phyloP scores from a whole-genome alignment of 192 early-diverging fungal species.

The Gamsiella multidivaricata region DNA sequence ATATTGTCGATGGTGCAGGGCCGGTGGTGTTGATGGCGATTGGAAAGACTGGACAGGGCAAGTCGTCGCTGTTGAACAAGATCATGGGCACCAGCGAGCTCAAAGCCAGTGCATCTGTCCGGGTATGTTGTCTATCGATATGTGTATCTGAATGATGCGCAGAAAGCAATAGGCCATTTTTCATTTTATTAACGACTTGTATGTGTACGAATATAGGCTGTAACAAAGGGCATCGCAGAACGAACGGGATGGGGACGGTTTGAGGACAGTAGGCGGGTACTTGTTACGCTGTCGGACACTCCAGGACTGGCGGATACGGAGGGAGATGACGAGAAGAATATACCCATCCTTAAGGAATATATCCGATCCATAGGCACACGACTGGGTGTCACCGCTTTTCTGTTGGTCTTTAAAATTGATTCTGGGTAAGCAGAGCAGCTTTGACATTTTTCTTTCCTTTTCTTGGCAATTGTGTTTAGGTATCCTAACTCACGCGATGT shows the following conservation, averaged over 20 bases:
- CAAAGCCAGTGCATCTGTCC: constrained; percentile 49
- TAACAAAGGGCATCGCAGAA: constrained; percentile 47
- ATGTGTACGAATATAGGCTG: too few species aligned
- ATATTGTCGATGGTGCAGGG: constrained; percentile 45
- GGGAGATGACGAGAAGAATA: constrained; percentile 54
- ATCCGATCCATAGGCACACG: constrained; percentile 45
- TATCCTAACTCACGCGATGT: not conserved
- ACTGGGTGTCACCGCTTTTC: constrained; percentile 41
- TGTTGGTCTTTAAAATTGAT: constrained; percentile 52
- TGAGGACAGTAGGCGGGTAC: constrained; percentile 41
- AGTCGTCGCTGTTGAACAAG: constrained; percentile 50
- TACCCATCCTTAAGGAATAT: constrained; percentile 52
- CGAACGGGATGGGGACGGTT: constrained; percentile 48
- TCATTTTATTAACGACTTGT: not conserved
- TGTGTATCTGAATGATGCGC: not conserved
- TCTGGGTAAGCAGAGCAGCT: constrained; percentile 16
- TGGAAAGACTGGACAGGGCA: constrained; percentile 52
- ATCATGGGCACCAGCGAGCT: constrained; percentile 52
- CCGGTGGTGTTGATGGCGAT: constrained; percentile 48
- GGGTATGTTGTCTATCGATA: constrained; percentile 10
- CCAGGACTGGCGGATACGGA: constrained; percentile 52
- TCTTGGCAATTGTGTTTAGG: too few species aligned
- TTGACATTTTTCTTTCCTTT: not conserved
- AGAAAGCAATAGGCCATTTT: too few species aligned
- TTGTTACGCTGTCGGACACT: constrained; percentile 39